Evolutionary conservation across 768 basidiomycete species (phyloP).

Genomic region (Pseudohyphozyma bogoriensis): DNA sequence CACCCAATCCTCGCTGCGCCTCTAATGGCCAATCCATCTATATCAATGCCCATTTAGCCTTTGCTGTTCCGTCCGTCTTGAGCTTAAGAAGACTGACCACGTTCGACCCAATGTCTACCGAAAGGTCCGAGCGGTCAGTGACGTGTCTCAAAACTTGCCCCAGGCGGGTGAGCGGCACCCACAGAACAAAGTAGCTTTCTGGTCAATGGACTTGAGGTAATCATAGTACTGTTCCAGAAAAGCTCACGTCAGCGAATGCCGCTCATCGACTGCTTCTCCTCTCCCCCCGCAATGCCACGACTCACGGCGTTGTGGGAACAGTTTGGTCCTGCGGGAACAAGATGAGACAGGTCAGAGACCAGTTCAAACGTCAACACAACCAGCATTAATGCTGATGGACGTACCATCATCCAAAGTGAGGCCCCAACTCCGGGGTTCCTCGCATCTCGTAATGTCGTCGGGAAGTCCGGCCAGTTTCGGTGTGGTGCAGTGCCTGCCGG

Average conservation of each 20-base stretch:
- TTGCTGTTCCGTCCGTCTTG: too few species aligned
- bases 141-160: neutral
- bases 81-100: too few species aligned
- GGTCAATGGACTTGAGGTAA: conserved; percentile 35
- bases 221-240: conserved; percentile 36
- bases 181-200: conserved; percentile 37
- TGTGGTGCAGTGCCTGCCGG: conserved; percentile 34
- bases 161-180: too few species aligned
- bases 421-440: conserved; percentile 16
- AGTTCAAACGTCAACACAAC: too few species aligned
- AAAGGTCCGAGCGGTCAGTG: neutral
- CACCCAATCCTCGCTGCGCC: conserved; percentile 37
- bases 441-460: conserved; percentile 35
- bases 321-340: conserved; percentile 39
- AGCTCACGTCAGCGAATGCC: neutral
- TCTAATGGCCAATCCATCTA: conserved; percentile 43
- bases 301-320: conserved; percentile 36
- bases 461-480: conserved; percentile 33
- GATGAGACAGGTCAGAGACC: too few species aligned
- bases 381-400: too few species aligned
- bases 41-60: too few species aligned
- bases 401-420: neutral
- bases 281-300: too few species aligned
- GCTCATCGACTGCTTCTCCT: too few species aligned
- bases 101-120: conserved; percentile 38